Percentiles rank a stretch among this genome's conserved stretches.
These are phyloP conservation scores for Penicillium expansum DNA, from an alignment of 2,329 filamentous ascomycete genomes.

Conservation along the genomic window DNA sequence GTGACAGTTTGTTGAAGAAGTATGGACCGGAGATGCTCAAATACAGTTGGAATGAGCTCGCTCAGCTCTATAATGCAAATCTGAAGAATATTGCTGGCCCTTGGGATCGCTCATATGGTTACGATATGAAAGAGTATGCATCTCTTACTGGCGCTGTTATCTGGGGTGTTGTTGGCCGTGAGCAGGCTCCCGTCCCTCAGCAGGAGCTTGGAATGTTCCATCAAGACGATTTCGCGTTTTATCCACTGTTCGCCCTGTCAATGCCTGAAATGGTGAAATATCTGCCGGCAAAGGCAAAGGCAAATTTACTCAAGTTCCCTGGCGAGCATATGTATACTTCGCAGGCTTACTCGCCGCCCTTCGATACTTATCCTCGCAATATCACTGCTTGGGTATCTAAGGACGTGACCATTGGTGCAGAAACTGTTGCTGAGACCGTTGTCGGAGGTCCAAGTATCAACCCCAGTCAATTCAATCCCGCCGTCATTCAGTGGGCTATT, in stretches of 20 bases:
- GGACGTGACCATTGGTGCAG: constrained; percentile 59
- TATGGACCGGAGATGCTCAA: constrained; percentile 53
- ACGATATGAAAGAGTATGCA: constrained; percentile 62
- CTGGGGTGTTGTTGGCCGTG: constrained; percentile 49
- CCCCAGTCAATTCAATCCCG: constrained; percentile 56
- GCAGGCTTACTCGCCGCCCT: constrained; percentile 58
- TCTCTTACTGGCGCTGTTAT: constrained; percentile 58
- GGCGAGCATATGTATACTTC: constrained; percentile 55
- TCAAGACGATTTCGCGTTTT: constrained; percentile 58
- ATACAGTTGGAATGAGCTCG: constrained; percentile 53
- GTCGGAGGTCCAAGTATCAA: constrained; percentile 56
- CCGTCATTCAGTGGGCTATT: constrained; percentile 58
- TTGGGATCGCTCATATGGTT: constrained; percentile 63
- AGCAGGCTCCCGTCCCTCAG: constrained; percentile 19
- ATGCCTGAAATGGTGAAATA: constrained; percentile 18
- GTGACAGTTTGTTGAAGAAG: constrained; percentile 53
- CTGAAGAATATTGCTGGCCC: constrained; percentile 62
- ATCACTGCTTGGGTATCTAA: constrained; percentile 58
- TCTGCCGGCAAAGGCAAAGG: constrained; percentile 51
- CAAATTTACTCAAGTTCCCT: constrained; percentile 50
- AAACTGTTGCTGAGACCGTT: constrained; percentile 56
- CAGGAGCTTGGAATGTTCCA: constrained; percentile 57
- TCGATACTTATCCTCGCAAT: constrained; percentile 56
- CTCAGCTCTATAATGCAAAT: constrained; percentile 56
- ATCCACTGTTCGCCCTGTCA: constrained; percentile 54